Evolutionary conservation across 2,329 filamentous ascomycete species (phyloP), one percentile per base, ranked within the genome.

Genomic region (Arthrocladium fulminans): DNA sequence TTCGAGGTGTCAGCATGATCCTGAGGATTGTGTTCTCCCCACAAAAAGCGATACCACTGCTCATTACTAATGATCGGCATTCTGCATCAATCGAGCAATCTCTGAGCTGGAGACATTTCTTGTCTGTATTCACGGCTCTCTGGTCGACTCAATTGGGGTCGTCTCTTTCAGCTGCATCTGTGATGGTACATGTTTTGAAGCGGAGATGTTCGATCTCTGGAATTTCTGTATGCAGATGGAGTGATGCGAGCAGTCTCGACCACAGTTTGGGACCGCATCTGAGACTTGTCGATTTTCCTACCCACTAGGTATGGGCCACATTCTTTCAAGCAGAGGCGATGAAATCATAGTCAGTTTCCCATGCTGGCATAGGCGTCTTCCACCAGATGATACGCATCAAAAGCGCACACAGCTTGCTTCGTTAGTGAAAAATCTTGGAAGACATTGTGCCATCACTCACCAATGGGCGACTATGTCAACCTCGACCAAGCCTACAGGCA

Each of bases 401-500:
- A 19, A 65, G 56, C 3, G 64, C 62, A 47, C 64, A 67, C 6
- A 61, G 40, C 19, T 17, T 35, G 32, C 32, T 3, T 3, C 32
- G 12, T 35, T 35, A 35, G 32, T 12, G n/a, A 15, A 15, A 17
- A 13, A 35, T 17, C 3, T 12, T 17, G 19, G n/a, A 35, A 3
- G 19, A 35, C n/a, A 35, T 3, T 35, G 4, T 13, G n/a, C 10
- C 32, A 17, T 17, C n/a, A 35, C 32, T 35, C 10, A 35, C 3
- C 66, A 61, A 52, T 67, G 64, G 0, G 57, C 59, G 24, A 65
- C 50, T 1, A 63, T 65, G 49, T 65, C 61, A 1, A 35, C 32
- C 12, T 35, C 32, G 32, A 35, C n/a, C 32, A 35, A 69, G 41
- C 40, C 71, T 67, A 1, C 71, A 52, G 2, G 65, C 0, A 72